These are phyloP conservation scores for Suillus occidentalis DNA, from an alignment of 768 basidiomycete species.

Conservation along the genomic window DNA sequence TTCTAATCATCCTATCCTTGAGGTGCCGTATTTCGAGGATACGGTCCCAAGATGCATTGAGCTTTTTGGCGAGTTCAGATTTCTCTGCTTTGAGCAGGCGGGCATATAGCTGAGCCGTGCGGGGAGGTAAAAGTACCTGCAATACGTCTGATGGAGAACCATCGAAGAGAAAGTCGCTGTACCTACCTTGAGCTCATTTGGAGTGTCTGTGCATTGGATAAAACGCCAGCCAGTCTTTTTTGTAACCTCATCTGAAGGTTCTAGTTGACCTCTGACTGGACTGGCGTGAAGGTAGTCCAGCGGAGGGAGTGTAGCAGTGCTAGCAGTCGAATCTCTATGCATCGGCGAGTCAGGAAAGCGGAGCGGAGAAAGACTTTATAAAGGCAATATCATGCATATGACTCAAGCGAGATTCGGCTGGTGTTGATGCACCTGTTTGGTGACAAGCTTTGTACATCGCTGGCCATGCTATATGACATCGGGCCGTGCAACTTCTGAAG, in stretches of 20 bases:
- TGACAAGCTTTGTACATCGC: slow-evolving; percentile 26
- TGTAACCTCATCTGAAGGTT: slow-evolving; percentile 54
- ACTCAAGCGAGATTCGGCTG: slow-evolving; percentile 17
- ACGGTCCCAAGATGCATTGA: slow-evolving; percentile 61
- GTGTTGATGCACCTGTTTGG: slow-evolving; percentile 20
- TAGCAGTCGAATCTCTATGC: slow-evolving; percentile 25
- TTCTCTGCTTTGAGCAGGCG: slow-evolving; percentile 64
- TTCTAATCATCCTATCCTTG: slow-evolving; percentile 82
- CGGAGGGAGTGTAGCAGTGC: slow-evolving; percentile 25
- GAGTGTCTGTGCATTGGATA: slow-evolving; percentile 75
- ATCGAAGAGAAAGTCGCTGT: background rate
- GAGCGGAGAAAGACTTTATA: slow-evolving; percentile 8
- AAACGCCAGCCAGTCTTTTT: slow-evolving; percentile 65
- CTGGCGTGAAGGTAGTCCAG: slow-evolving; percentile 61
- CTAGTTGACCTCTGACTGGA: slow-evolving; percentile 74
- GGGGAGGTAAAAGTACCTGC: slow-evolving; percentile 69
- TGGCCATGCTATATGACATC: too few species aligned
- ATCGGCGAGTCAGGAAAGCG: slow-evolving; percentile 18
- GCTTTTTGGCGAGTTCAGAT: slow-evolving; percentile 58
- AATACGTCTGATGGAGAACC: slow-evolving; percentile 8
- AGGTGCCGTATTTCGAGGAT: slow-evolving; percentile 73
- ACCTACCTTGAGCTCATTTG: slow-evolving; percentile 68
- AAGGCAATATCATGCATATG: slow-evolving; percentile 17
- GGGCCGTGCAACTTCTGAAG: background rate
- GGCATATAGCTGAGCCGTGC: slow-evolving; percentile 64